These are phyloP conservation scores for Pseudonectria buxi DNA, from an alignment of 2,329 filamentous ascomycete species.

Conservation along the genomic window DNA sequence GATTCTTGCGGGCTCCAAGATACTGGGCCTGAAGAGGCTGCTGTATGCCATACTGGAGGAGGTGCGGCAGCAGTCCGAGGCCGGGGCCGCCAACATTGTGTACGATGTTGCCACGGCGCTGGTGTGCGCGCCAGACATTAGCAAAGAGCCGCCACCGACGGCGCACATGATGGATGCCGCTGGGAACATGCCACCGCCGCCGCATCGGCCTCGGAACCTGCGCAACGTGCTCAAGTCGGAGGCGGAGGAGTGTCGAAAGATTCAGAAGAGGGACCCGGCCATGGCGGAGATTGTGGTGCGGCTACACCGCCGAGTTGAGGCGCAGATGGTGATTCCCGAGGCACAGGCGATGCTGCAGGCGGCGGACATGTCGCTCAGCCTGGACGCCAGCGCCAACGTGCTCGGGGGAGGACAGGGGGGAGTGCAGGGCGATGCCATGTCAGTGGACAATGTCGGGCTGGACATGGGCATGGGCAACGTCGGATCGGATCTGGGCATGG, in stretches of 20 bases:
- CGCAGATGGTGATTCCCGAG: constrained; percentile 47
- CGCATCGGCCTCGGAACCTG: constrained; percentile 48
- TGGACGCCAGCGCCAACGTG: constrained; percentile 31
- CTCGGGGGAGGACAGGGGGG: constrained; percentile 35
- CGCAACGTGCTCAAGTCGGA: constrained; percentile 53
- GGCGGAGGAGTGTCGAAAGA: constrained; percentile 49
- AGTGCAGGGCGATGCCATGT: constrained; percentile 33
- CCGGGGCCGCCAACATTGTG: constrained; percentile 52
- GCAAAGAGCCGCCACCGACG: constrained; percentile 33
- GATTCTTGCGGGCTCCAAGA: constrained; percentile 52
- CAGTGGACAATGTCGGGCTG: constrained; percentile 36
- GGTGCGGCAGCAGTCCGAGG: constrained; percentile 53
- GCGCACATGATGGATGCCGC: constrained; percentile 27
- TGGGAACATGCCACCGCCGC: constrained; percentile 28
- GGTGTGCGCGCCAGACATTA: constrained; percentile 59
- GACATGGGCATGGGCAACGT: constrained; percentile 37
- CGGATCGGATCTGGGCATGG: constrained; percentile 32
- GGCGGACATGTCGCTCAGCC: constrained; percentile 33
- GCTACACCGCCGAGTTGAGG: constrained; percentile 57
- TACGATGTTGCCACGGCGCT: constrained; percentile 65
- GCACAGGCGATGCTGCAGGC: constrained; percentile 36
- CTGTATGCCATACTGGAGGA: constrained; percentile 61
- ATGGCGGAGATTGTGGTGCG: constrained; percentile 57
- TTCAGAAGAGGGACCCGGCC: constrained; percentile 49
- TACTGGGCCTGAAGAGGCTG: constrained; percentile 56